Evolutionary conservation across 441 rosid genomes (phyloP), one percentile per base, ranked within the genome.

Genomic region (Corymbia citriodora): DNA sequence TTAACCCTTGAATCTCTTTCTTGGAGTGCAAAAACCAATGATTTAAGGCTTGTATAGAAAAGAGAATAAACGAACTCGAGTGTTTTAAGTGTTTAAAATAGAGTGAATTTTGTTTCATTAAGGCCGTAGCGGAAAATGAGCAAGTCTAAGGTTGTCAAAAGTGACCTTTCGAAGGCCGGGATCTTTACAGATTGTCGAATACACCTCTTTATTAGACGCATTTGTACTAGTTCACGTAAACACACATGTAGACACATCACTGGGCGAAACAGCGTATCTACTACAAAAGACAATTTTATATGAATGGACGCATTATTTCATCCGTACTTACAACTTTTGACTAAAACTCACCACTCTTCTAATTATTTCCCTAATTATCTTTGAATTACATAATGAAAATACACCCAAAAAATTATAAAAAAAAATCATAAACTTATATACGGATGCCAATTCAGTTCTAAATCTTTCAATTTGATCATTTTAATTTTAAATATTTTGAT

Each of bases 361-460:
- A 74, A 40, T 36, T 1, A 40, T 40, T 74, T 21, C 40, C 1
- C 83, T 19, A 10, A 40, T 40, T 40, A 3, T 10, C 25, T 74
- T 36, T 40, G 5, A 40, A 40, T 74, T 2, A 74, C 16, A 74
- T 1, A 10, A 13, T 36, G 29, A 36, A 72, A 72, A 23, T 36
- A 9, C 29, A 21, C 21, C 1, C 1, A 23, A 4, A 21, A 40
- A 74, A 36, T 74, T 21, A 74, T 6, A 31, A 10, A 72, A 10
- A 72, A 65, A 72, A 36, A 40, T 10, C 3, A 36, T 21, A 10
- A 36, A 74, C 1, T 7, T 74, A 74, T 21, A 1, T 21, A 74
- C 0, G 0, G 0, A 21, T 74, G 1, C 1, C 9, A 36, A 72
- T 59, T 36, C 8, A 10, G 0, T 36, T 6, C 4, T 36, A 36